A percentile compares a stretch with the other conserved stretches of the same genome.
Evolutionary conservation across 2,329 filamentous ascomycete species (phyloP).

Genomic region (Hypoxylon sp.): DNA sequence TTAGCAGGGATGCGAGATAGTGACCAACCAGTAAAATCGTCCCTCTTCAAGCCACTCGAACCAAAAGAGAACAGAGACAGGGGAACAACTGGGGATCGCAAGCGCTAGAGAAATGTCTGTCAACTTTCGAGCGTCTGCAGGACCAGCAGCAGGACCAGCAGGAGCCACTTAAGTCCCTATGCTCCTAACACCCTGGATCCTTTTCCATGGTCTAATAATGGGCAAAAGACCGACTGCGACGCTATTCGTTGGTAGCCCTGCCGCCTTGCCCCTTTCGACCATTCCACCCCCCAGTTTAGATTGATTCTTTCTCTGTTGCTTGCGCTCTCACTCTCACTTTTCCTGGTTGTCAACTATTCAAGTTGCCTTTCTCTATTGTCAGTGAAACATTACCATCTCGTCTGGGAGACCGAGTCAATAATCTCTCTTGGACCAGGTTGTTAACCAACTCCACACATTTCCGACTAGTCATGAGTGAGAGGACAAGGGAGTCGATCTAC

Average conservation of each 20-base stretch:
- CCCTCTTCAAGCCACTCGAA: slow-evolving; percentile 15
- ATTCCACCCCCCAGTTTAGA: slow-evolving; percentile 17
- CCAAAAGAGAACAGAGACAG: slow-evolving; percentile 14
- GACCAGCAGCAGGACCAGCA: slow-evolving; percentile 6
- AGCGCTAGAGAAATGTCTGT: slow-evolving; percentile 27
- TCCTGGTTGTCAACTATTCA: slow-evolving; percentile 19
- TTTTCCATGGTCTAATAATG: slow-evolving; percentile 35
- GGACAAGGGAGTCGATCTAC: slow-evolving; percentile 36
- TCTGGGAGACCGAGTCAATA: slow-evolving; percentile 31
- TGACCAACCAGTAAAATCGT: slow-evolving; percentile 35
- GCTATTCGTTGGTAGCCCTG: slow-evolving; percentile 29
- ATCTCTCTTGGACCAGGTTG: slow-evolving; percentile 31
- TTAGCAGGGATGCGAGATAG: slow-evolving; percentile 27
- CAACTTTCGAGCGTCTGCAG: slow-evolving; percentile 28
- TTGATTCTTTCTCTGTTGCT: slow-evolving; percentile 25
- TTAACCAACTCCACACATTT: slow-evolving; percentile 35
- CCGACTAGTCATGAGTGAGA: slow-evolving; percentile 32
- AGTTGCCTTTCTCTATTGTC: slow-evolving; percentile 32
- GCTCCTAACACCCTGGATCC: slow-evolving; percentile 17
- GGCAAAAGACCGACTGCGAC: slow-evolving; percentile 40
- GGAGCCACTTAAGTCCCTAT: slow-evolving; percentile 22
- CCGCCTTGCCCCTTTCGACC: slow-evolving; percentile 35
- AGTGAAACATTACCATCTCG: slow-evolving; percentile 36
- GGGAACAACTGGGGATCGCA: slow-evolving; percentile 24
- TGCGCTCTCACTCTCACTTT: slow-evolving; percentile 24